Evolutionary conservation across 352 stramenopile species (phyloP).

Genomic region (Thraustochytrium aureum): DNA sequence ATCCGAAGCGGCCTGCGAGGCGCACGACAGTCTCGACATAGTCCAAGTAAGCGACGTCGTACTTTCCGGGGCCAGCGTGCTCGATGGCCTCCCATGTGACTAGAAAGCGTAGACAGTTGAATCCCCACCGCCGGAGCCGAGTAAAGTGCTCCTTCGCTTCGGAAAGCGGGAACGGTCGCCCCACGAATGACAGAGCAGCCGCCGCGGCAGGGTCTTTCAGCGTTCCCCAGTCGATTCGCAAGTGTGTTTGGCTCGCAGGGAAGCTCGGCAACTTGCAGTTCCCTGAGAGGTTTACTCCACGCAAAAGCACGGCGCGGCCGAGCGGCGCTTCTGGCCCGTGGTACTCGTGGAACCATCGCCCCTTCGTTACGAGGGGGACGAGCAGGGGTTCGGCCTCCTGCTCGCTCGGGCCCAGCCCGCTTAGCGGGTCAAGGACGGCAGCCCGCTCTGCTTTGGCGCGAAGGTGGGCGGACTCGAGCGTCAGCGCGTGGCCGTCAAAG

Average conservation of each 20-base stretch:
- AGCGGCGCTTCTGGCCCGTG: slow-evolving; percentile 55
- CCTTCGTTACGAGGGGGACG: slow-evolving; percentile 27
- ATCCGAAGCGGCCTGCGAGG: slow-evolving; percentile 67
- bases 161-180: slow-evolving; percentile 74
- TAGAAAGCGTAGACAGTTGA: slow-evolving; percentile 76
- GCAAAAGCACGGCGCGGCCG: slow-evolving; percentile 71
- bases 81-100: slow-evolving; percentile 87
- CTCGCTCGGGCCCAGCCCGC: too few relatives aligned
- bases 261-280: slow-evolving; percentile 75
- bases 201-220: slow-evolving; percentile 66
- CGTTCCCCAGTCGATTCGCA: slow-evolving; percentile 56
- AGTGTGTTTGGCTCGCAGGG: slow-evolving; percentile 57
- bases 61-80: slow-evolving; percentile 72
- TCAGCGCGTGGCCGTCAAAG: too few relatives aligned
- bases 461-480: too few relatives aligned
- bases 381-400: too few relatives aligned
- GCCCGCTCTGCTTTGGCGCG: too few relatives aligned
- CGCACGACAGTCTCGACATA: slow-evolving; percentile 72
- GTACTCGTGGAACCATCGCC: slow-evolving; percentile 42
- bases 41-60: slow-evolving; percentile 76
- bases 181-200: slow-evolving; percentile 69
- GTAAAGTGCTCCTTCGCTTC: slow-evolving; percentile 76
- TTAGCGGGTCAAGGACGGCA: too few relatives aligned
- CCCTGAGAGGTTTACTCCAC: slow-evolving; percentile 80
- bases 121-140: slow-evolving; percentile 72